Evolutionary conservation across 495 filamentous ascomycete species (phyloP).

Genomic region (Aspergillus asperescens): DNA sequence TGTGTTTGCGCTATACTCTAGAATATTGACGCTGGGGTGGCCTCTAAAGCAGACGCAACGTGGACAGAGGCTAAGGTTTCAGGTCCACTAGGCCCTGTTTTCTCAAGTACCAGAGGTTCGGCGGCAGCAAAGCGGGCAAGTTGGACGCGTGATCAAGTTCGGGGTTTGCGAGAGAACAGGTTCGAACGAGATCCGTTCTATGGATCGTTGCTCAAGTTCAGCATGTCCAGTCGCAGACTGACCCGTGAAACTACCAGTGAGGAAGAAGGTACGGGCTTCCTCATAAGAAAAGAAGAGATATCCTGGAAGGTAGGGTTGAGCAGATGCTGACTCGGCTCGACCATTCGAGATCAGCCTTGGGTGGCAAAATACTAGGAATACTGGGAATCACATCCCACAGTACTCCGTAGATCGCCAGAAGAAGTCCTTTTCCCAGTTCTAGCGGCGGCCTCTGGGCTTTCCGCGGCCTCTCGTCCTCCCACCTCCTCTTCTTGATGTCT

Average conservation of each 20-base stretch:
- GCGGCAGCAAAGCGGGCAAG: slow-evolving; percentile 1
- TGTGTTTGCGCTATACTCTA: slow-evolving; percentile 7
- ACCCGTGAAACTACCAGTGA: slow-evolving; percentile 2
- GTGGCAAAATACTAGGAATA: background rate
- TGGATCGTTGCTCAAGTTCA: background rate
- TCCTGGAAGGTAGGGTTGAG: background rate
- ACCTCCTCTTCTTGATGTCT: slow-evolving; percentile 31
- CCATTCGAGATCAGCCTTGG: background rate
- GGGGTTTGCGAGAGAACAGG: background rate
- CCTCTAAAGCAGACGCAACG: slow-evolving; percentile 9
- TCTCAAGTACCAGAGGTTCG: slow-evolving; percentile 7
- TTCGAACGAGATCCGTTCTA: background rate
- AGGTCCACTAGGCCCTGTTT: slow-evolving; percentile 1
- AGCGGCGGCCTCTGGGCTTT: slow-evolving; percentile 16
- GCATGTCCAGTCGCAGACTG: background rate
- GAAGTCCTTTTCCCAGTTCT: too few species aligned
- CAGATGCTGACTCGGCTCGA: background rate
- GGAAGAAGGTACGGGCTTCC: background rate
- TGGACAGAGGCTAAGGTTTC: slow-evolving; percentile 14
- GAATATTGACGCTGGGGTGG: slow-evolving; percentile 7
- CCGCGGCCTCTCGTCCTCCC: slow-evolving; percentile 3
- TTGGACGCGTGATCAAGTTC: background rate
- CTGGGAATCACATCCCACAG: background rate
- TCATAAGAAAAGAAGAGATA: slow-evolving; percentile 6
- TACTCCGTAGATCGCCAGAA: background rate